Conservation (phyloP, 257 asterid genomes). For the Nicotiana benthamiana region DNA sequence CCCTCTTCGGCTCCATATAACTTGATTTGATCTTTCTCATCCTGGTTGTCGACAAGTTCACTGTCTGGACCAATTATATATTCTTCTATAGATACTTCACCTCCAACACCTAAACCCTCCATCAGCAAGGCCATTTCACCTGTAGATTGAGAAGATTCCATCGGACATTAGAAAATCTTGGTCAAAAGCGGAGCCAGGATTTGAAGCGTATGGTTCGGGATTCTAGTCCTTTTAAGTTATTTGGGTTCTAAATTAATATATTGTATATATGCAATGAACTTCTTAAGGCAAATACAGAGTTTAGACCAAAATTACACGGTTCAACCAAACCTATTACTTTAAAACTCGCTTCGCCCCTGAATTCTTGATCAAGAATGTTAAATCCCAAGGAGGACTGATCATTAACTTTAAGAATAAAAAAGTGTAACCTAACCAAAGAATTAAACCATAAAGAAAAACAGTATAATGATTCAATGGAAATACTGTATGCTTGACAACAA, state of each 20-base stretch:
- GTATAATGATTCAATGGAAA: neutral
- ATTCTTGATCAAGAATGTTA: neutral
- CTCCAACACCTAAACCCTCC: slow-evolving; percentile 80
- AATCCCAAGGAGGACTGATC: neutral
- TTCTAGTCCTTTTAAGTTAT: too few relatives aligned
- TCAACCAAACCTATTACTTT: too few relatives aligned
- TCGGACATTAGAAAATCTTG: neutral
- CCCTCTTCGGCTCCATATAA: slow-evolving; percentile 95
- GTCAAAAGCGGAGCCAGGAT: too few relatives aligned
- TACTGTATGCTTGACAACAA: neutral
- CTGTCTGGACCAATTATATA: slow-evolving; percentile 73
- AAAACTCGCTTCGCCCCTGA: too few relatives aligned
- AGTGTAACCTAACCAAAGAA: neutral
- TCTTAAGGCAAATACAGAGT: too few relatives aligned
- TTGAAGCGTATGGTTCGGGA: too few relatives aligned
- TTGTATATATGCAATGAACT: too few relatives aligned
- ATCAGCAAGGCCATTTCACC: slow-evolving; percentile 93
- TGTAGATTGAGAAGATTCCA: slow-evolving; percentile 19
- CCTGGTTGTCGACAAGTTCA: slow-evolving; percentile 46
- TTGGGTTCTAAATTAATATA: too few relatives aligned
- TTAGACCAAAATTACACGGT: too few relatives aligned
- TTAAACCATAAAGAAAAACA: neutral
- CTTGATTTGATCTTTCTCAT: slow-evolving; percentile 53
- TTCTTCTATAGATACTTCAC: slow-evolving; percentile 78
- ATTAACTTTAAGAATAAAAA: neutral